Evolutionary conservation across 208 protist genomes (phyloP).

Genomic region (Porcisia hertigi): DNA sequence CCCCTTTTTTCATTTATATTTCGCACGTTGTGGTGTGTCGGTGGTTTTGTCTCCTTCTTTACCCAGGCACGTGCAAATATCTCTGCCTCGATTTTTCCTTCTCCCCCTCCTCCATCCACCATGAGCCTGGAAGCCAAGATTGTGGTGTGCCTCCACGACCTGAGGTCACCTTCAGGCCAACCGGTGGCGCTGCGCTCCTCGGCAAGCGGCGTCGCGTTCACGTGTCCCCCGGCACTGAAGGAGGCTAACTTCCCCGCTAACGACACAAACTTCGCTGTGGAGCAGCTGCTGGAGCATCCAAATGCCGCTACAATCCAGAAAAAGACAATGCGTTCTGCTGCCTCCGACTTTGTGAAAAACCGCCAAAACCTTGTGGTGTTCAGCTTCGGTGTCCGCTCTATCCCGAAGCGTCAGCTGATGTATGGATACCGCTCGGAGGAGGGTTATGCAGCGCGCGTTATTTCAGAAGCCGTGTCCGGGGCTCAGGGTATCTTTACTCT

Average conservation of each 20-base stretch:
- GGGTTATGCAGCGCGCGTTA: slow-evolving; percentile 75
- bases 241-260: slow-evolving; percentile 72
- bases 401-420: slow-evolving; percentile 85
- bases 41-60: neutral
- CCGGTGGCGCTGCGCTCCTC: slow-evolving; percentile 42
- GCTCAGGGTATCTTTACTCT: slow-evolving; percentile 68
- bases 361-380: slow-evolving; percentile 88
- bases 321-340: slow-evolving; percentile 40
- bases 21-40: neutral
- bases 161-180: slow-evolving; percentile 39
- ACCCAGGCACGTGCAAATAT: neutral
- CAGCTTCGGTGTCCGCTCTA: slow-evolving; percentile 81
- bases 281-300: slow-evolving; percentile 54
- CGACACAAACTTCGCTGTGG: slow-evolving; percentile 67
- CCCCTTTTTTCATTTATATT: neutral
- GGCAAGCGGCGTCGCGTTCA: slow-evolving; percentile 62
- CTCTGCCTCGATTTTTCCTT: neutral
- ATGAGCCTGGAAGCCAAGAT: slow-evolving; percentile 73
- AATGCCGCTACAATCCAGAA: slow-evolving; percentile 34
- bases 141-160: slow-evolving; percentile 67
- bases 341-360: slow-evolving; percentile 55
- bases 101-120: neutral
- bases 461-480: slow-evolving; percentile 53
- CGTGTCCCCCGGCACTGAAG: slow-evolving; percentile 49
- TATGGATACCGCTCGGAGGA: slow-evolving; percentile 53